These are phyloP conservation scores for Serendipita sp. DNA, from an alignment of 768 basidiomycete genomes.

Conservation along the genomic window DNA sequence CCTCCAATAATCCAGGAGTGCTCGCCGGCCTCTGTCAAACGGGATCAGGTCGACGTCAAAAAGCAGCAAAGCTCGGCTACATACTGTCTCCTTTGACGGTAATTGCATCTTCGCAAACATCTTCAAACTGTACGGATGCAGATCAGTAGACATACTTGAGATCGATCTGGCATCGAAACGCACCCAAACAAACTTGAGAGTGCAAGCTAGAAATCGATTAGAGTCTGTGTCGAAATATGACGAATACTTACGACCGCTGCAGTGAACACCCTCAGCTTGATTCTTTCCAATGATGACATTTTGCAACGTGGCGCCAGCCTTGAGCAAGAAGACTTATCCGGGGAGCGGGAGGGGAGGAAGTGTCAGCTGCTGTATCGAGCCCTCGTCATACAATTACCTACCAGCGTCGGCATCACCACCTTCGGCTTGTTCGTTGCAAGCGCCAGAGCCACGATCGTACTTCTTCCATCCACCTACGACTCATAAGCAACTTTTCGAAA, in stretches of 20 bases:
- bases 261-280: conserved; percentile 12
- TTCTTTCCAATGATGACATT: conserved; percentile 25
- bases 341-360: conserved; percentile 17
- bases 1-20: neutral
- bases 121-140: conserved; percentile 3
- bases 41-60: neutral
- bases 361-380: neutral
- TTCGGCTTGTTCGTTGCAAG: conserved; percentile 14
- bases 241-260: conserved; percentile 14
- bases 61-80: conserved; percentile 11
- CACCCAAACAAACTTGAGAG: conserved; percentile 8
- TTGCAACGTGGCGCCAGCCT: conserved; percentile 18
- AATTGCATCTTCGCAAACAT: conserved; percentile 15
- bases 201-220: neutral
- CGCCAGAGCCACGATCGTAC: conserved; percentile 24
- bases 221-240: neutral
- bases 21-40: neutral
- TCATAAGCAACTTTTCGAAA: neutral
- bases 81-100: conserved; percentile 26
- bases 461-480: neutral
- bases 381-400: conserved; percentile 12
- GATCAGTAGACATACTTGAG: no score
- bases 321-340: conserved; percentile 19
- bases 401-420: neutral
- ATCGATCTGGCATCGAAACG: no score